Evolutionary conservation across 208 protist species (phyloP).

Genomic region (Leishmania tropica): DNA sequence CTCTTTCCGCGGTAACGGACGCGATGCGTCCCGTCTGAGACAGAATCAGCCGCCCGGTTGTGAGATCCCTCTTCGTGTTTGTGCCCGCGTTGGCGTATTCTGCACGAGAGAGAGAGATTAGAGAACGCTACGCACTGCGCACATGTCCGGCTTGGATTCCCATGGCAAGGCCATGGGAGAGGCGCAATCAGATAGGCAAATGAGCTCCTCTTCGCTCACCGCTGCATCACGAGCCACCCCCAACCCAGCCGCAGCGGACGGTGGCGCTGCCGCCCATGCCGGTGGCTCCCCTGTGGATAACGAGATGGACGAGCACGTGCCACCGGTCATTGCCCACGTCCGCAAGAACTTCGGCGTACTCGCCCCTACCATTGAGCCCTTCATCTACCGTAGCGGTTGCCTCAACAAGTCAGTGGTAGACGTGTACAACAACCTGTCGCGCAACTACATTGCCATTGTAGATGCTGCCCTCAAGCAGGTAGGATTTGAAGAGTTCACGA

Average conservation of each 20-base stretch:
- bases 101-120: neutral
- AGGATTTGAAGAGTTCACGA: constrained; percentile 27
- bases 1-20: neutral
- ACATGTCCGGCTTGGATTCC: constrained; percentile 19
- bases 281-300: constrained; percentile 3
- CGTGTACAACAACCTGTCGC: constrained; percentile 53
- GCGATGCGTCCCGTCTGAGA: neutral
- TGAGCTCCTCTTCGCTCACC: constrained; percentile 21
- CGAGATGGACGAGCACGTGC: constrained; percentile 32
- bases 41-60: neutral
- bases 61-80: neutral
- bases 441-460: constrained; percentile 30
- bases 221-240: neutral
- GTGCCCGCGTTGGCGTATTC: neutral
- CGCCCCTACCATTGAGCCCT: constrained; percentile 49
- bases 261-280: neutral
- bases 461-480: constrained; percentile 31
- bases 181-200: constrained; percentile 14
- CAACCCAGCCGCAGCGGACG: constrained; percentile 1
- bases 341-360: constrained; percentile 65
- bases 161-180: constrained; percentile 13
- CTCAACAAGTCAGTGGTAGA: constrained; percentile 49
- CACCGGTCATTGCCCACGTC: constrained; percentile 52
- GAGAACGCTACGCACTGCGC: neutral
- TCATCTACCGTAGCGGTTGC: constrained; percentile 60